Conservation (phyloP, 2,329 filamentous ascomycete species). For the Exserohilum turcica region DNA sequence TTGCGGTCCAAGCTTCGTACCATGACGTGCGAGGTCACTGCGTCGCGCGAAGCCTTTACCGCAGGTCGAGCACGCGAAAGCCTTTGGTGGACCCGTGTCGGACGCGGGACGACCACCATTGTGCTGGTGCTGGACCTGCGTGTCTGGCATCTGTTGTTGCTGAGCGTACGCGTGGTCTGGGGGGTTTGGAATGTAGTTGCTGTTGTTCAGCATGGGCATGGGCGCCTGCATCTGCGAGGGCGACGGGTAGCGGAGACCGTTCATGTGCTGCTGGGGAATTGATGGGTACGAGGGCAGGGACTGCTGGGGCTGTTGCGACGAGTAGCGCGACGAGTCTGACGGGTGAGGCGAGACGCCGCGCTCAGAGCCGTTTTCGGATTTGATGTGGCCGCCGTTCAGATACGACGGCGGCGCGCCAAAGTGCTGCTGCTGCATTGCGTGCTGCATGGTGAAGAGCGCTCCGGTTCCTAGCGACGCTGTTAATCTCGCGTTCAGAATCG, state of each 20-base stretch:
- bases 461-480: slow-evolving; percentile 46
- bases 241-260: slow-evolving; percentile 60
- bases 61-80: slow-evolving; percentile 88
- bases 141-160: slow-evolving; percentile 45
- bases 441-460: slow-evolving; percentile 48
- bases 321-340: slow-evolving; percentile 62
- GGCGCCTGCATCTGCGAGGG: slow-evolving; percentile 57
- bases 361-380: slow-evolving; percentile 64
- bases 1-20: slow-evolving; percentile 62
- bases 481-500: slow-evolving; percentile 51
- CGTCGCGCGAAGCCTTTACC: slow-evolving; percentile 89
- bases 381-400: slow-evolving; percentile 57
- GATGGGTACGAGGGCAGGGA: slow-evolving; percentile 55
- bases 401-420: slow-evolving; percentile 56
- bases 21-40: slow-evolving; percentile 92
- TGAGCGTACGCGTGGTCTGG: slow-evolving; percentile 55
- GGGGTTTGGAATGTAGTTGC: slow-evolving; percentile 60
- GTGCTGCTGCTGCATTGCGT: slow-evolving; percentile 52
- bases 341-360: slow-evolving; percentile 61
- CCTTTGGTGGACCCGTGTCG: slow-evolving; percentile 65
- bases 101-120: slow-evolving; percentile 51
- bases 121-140: slow-evolving; percentile 49
- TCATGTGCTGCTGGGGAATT: slow-evolving; percentile 57
- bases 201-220: slow-evolving; percentile 61
- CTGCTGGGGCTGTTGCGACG: slow-evolving; percentile 61